Evolutionary conservation across 805 yeast species (phyloP), one percentile per base, ranked within the genome.

Genomic region (Wickerhamiella alocasiicola): DNA sequence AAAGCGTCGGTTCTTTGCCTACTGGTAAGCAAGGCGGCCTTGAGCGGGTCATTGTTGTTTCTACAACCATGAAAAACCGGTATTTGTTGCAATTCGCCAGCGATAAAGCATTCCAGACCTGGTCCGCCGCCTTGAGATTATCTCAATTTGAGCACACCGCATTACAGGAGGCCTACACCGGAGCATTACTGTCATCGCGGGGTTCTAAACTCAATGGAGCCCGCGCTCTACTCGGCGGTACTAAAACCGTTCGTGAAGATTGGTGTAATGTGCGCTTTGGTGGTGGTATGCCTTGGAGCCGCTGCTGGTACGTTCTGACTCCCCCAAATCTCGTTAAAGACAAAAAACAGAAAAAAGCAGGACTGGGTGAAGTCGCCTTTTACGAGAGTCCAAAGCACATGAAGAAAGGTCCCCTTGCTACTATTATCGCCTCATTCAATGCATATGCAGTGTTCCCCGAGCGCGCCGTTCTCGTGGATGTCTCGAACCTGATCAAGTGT

Each of bases 251-350:
- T 44, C 91, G 84, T 55, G 95, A 83, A 59, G 95, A 87, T 53
- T 88, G 95, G 96, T 85, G 81, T 31, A 72, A 85, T 56, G 94
- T 91, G 13, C 69, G 97, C 49, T 91, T 88, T 59, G 97, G 98
- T 15, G 73, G 91, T 7, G 98, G 98, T 18, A 83, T 84, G 94
- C 95, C 96, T 1, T 91, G 96, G 96, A 81, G 78, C 55, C 71
- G 94, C 44, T 88, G 95, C 55, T 91, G 73, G 64, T 88, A 94
- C 2, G 95, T 87, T 9, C 72, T 88, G 43, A 87, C 49, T 64
- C 85, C 51, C 48, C 64, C 28, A 55, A 52, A 76, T 59, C 48
- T 61, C 53, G 41, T 51, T 29, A 51, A 65, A 55, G 62, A 53
- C 56, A 71, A 62, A 58, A 61, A 52, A 48, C 68, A 59, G 49